Evolutionary conservation across 768 basidiomycete species (phyloP).

Genomic region (Gautieria morchelliformis): DNA sequence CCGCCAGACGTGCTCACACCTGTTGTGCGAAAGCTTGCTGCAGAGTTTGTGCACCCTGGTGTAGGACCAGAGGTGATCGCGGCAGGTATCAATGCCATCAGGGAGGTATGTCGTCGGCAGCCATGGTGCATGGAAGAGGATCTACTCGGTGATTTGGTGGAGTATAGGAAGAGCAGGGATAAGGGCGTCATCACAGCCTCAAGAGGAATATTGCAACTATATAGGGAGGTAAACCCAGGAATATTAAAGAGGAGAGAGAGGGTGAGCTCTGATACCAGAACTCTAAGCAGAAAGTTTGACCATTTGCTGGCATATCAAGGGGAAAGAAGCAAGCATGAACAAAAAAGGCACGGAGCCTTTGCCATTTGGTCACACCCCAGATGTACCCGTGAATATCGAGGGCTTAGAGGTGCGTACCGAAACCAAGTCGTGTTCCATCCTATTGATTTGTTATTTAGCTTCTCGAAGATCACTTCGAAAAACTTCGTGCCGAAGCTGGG

Average conservation of each 20-base stretch:
- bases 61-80: slow-evolving; percentile 93
- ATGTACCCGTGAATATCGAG: slow-evolving; percentile 78
- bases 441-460: slow-evolving; percentile 38
- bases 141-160: slow-evolving; percentile 81
- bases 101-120: slow-evolving; percentile 90
- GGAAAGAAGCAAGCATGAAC: slow-evolving; percentile 84
- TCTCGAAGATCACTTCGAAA: slow-evolving; percentile 76
- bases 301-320: slow-evolving; percentile 34
- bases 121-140: slow-evolving; percentile 98
- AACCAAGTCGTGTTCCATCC: neutral
- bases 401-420: slow-evolving; percentile 65
- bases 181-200: slow-evolving; percentile 89
- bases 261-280: slow-evolving; percentile 30
- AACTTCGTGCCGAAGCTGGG: slow-evolving; percentile 46
- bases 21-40: slow-evolving; percentile 82
- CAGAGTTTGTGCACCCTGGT: slow-evolving; percentile 96
- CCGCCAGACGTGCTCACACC: slow-evolving; percentile 89
- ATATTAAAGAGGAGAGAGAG: slow-evolving; percentile 85
- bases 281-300: neutral
- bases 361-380: slow-evolving; percentile 72
- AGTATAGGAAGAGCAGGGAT: slow-evolving; percentile 92
- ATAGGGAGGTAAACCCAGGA: slow-evolving; percentile 91
- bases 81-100: slow-evolving; percentile 91
- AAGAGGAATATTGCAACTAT: slow-evolving; percentile 78
- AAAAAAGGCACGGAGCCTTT: slow-evolving; percentile 54